phyloP scores from a whole-genome alignment of 2,329 filamentous ascomycete genomes.

The Onygena corvina region DNA sequence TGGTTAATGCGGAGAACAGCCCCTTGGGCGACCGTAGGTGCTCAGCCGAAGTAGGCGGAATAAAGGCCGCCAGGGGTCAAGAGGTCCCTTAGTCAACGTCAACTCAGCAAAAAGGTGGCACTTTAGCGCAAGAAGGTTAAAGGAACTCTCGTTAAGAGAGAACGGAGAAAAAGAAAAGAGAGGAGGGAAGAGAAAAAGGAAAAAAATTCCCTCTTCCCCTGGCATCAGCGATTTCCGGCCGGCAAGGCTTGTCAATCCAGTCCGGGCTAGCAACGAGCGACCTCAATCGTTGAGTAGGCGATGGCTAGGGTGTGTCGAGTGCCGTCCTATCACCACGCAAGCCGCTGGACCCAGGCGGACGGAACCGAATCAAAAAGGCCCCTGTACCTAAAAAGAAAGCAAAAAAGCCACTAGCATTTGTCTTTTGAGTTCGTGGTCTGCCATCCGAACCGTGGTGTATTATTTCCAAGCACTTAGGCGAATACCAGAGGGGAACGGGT shows the following conservation, averaged over 20 bases:
- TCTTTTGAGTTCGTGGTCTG: neutral
- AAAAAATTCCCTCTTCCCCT: neutral
- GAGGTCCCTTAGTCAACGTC: neutral
- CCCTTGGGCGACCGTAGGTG: neutral
- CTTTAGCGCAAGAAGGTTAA: conserved; percentile 4
- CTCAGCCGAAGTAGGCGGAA: neutral
- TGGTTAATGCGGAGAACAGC: neutral
- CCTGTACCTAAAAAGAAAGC: conserved; percentile 1
- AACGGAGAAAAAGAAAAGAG: neutral
- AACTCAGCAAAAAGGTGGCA: neutral
- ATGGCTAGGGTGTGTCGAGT: neutral
- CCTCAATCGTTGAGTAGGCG: neutral
- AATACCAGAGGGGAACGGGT: neutral
- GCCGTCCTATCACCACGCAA: conserved; percentile 1
- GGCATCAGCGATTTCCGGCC: conserved; percentile 3
- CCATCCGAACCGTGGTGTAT: conserved; percentile 1
- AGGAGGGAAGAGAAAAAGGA: neutral
- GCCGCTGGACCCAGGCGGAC: neutral
- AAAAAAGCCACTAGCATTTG: neutral
- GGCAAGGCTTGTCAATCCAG: neutral
- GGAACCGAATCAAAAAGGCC: conserved; percentile 4
- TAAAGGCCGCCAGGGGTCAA: neutral
- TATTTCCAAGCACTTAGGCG: neutral
- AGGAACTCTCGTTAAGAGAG: conserved; percentile 1
- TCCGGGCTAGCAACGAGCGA: neutral